These are phyloP conservation scores for Cladosporium sp. DNA, from an alignment of 2,329 filamentous ascomycete species.

Conservation along the genomic window DNA sequence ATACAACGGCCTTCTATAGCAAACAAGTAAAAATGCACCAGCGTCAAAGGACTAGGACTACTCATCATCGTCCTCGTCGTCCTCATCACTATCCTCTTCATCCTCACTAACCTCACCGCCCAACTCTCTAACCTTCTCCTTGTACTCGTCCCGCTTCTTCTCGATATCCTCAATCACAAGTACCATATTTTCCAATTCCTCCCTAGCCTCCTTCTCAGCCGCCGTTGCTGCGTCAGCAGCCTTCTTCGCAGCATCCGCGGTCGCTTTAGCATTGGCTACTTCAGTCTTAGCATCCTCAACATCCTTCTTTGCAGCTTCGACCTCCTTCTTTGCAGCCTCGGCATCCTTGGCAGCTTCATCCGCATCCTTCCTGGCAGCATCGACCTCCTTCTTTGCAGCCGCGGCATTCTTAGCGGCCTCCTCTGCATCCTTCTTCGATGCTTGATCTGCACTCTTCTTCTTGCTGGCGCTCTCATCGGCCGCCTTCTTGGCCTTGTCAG, in stretches of 20 bases:
- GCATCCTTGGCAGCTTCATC: slow-evolving; percentile 15
- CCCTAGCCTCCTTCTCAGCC: slow-evolving; percentile 38
- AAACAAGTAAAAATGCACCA: too few relatives aligned
- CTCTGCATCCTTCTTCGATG: slow-evolving; percentile 4
- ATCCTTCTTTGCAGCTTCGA: slow-evolving; percentile 14
- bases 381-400: neutral
- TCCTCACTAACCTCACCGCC: slow-evolving; percentile 30
- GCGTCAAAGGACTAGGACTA: too few relatives aligned
- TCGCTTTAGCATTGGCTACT: slow-evolving; percentile 5
- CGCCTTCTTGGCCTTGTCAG: slow-evolving; percentile 5
- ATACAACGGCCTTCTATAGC: too few relatives aligned
- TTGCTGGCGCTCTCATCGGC: neutral
- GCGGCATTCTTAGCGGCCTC: neutral
- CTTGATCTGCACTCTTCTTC: too few relatives aligned
- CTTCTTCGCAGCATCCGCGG: slow-evolving; percentile 5
- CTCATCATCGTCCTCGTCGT: slow-evolving; percentile 25
- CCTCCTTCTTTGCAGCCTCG: slow-evolving; percentile 20
- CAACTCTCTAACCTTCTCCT: slow-evolving; percentile 22
- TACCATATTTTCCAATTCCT: slow-evolving; percentile 47
- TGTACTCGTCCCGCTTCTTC: slow-evolving; percentile 35
- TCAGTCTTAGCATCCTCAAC: slow-evolving; percentile 13
- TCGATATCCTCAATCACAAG: slow-evolving; percentile 46
- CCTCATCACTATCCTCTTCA: slow-evolving; percentile 28
- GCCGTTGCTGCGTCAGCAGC: slow-evolving; percentile 23
- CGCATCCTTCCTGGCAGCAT: neutral